These are phyloP conservation scores for Nemania abortiva DNA, from an alignment of 2,329 filamentous ascomycete genomes.

Conservation along the genomic window DNA sequence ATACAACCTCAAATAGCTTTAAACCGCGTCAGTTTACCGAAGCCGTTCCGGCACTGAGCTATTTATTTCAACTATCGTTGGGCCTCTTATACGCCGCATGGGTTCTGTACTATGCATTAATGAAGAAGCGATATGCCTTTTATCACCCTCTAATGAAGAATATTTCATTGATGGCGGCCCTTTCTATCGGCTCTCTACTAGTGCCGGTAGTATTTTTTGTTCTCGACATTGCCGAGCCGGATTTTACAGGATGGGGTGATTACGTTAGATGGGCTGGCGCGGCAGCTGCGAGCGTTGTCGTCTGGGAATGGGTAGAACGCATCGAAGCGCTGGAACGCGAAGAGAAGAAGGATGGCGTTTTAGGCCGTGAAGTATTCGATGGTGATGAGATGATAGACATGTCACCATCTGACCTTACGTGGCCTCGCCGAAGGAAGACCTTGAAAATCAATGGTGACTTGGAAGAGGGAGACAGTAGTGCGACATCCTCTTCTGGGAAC, in stretches of 20 bases:
- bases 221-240: constrained; percentile 85
- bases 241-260: constrained; percentile 92
- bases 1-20: constrained; percentile 63
- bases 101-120: constrained; percentile 93
- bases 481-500: constrained; percentile 45
- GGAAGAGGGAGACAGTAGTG: constrained; percentile 51
- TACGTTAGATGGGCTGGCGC: constrained; percentile 98
- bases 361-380: constrained; percentile 91
- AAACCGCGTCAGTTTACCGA: constrained; percentile 84
- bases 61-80: constrained; percentile 88
- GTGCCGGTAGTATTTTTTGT: constrained; percentile 95
- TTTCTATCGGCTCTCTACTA: constrained; percentile 84
- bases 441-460: constrained; percentile 48
- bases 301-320: constrained; percentile 97
- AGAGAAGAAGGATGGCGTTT: constrained; percentile 92
- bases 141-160: constrained; percentile 93
- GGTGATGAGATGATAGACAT: constrained; percentile 90
- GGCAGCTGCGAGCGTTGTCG: constrained; percentile 92
- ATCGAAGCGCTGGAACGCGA: constrained; percentile 93
- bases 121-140: constrained; percentile 90
- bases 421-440: constrained; percentile 55
- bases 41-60: constrained; percentile 90
- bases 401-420: constrained; percentile 63
- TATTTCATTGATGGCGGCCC: constrained; percentile 81
- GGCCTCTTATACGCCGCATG: constrained; percentile 91